Base-by-base conservation (phyloP, 2,329 filamentous ascomycete genomes). In the Cercospora sp. region DNA sequence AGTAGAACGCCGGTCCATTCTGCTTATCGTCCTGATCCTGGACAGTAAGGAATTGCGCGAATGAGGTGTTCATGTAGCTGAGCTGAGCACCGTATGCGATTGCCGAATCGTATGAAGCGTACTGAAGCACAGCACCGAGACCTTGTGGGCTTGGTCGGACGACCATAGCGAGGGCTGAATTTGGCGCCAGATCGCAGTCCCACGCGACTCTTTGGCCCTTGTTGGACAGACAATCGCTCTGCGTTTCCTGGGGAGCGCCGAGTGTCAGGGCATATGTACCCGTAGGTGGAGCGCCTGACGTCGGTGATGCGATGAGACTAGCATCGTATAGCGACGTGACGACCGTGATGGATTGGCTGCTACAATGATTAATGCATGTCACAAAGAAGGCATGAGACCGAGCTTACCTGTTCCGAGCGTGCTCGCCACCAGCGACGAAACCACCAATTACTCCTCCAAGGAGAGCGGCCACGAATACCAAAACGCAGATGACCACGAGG, bases 1-100 rank as follows among this genome's bases (percentile, higher is more conserved):
- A 91, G 72, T 89, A 89, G 74, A 85, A 86, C 5, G 89, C 88
- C 13, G 88, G 87, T 1, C 89, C 89, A 69, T 85, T 82, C 13
- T 79, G 79, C 43, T 82, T 80, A 66, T 86, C 85, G 68, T 87
- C 85, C 43, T 84, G 82, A 76, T 91, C 89, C 40, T 81, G 79
- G 51, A 88, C 87, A 34, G 89, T 81, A 24, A 82, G 79, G 68
- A 91, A 79, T 1, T 80, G 77, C 1, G 81, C 76, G 30, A 74
- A 78, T 6, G 66, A 67, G n/a, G 77, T 79, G 70, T 86, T 82
- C 30, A 82, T 78, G 57, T 87, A 80, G 32, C 82, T 76, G 28
- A 73, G 69, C 75, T 91, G 89, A 2, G 87, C 82, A 13, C 89
- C 89, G 74, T 90, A 91, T 26, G 82, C 81, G 66, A 88, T 74